Conservation (phyloP, 2,329 filamentous ascomycete genomes). For the Dactylellina haptotyla region DNA sequence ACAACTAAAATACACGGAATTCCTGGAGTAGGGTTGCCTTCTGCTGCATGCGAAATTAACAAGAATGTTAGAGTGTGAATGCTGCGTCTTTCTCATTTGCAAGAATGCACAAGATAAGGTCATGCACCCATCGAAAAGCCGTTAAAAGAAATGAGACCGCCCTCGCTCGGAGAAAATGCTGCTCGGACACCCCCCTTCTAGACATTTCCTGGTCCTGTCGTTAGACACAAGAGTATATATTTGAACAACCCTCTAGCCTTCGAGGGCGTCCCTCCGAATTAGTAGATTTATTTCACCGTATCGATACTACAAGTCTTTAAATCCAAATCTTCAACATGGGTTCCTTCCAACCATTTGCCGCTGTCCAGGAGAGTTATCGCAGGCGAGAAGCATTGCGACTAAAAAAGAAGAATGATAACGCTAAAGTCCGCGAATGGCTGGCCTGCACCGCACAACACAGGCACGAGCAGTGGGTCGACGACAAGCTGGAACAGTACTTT, state of each 20-base stretch:
- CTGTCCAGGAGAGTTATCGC: conserved; percentile 39
- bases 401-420: conserved; percentile 44
- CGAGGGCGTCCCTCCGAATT: too few species aligned
- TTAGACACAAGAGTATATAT: background rate
- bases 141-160: conserved; percentile 24
- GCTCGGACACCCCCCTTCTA: background rate
- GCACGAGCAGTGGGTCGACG: conserved; percentile 51
- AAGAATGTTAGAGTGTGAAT: background rate
- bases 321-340: conserved; percentile 21
- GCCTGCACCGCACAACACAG: conserved; percentile 40
- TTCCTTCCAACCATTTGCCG: conserved; percentile 36
- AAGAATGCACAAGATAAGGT: conserved; percentile 11
- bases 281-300: background rate
- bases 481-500: conserved; percentile 34
- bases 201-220: background rate
- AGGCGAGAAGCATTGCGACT: conserved; percentile 38
- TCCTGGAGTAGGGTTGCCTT: conserved; percentile 1
- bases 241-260: background rate
- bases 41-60: background rate
- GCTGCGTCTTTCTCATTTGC: background rate
- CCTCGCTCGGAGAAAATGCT: conserved; percentile 1
- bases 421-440: conserved; percentile 44
- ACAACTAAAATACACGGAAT: conserved; percentile 9
- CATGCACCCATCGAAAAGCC: conserved; percentile 1
- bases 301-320: background rate